Evolutionary conservation across 75 land plant genomes (phyloP).

Genomic region (Pinus tabuliformis): DNA sequence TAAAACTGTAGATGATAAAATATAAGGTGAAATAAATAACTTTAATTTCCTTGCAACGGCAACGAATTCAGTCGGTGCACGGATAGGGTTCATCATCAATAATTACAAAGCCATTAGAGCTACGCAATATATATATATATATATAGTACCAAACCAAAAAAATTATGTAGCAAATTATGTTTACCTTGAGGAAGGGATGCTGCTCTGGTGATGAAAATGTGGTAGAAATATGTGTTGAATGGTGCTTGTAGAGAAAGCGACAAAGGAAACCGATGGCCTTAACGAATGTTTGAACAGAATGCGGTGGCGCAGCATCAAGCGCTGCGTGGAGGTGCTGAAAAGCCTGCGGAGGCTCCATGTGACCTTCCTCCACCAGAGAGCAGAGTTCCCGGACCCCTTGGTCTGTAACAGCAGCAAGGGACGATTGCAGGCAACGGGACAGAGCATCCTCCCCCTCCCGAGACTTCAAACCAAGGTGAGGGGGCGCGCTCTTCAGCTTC

Average conservation of each 20-base stretch:
- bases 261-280: slow-evolving; percentile 61
- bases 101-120: too few species aligned
- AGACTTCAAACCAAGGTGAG: slow-evolving; percentile 29
- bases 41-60: too few species aligned
- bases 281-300: slow-evolving; percentile 31
- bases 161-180: not conserved
- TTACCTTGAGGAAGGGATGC: slow-evolving; percentile 74
- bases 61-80: too few species aligned
- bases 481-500: slow-evolving; percentile 41
- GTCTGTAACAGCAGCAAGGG: slow-evolving; percentile 48
- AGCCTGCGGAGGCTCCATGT: slow-evolving; percentile 22
- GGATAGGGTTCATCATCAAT: too few species aligned
- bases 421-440: slow-evolving; percentile 38
- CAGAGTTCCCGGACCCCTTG: slow-evolving; percentile 63
- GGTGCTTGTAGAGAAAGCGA: slow-evolving; percentile 26
- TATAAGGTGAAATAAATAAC: too few species aligned
- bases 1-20: too few species aligned
- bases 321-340: slow-evolving; percentile 68
- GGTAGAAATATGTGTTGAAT: slow-evolving; percentile 3
- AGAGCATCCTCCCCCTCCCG: slow-evolving; percentile 38
- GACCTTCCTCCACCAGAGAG: slow-evolving; percentile 31
- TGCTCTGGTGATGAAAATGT: slow-evolving; percentile 13
- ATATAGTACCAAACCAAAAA: too few species aligned
- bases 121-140: too few species aligned
- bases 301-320: slow-evolving; percentile 40